These are phyloP conservation scores for Fibroporia radiculosa DNA, from an alignment of 768 basidiomycete genomes.

Conservation along the genomic window DNA sequence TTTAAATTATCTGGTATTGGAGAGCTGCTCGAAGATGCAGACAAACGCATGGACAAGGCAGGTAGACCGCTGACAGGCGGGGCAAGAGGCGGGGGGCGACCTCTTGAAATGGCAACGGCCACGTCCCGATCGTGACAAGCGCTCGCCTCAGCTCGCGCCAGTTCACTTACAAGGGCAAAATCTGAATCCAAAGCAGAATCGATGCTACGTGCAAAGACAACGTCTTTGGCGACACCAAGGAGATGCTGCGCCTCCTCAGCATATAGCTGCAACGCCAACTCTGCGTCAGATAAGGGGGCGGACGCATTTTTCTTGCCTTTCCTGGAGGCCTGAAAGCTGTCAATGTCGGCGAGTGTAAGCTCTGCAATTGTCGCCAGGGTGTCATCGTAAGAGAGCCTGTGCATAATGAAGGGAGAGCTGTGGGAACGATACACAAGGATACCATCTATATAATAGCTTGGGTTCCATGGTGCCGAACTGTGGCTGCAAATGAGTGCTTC, in stretches of 20 bases:
- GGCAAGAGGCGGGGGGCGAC: too few species aligned
- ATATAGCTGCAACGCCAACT: conserved; percentile 21
- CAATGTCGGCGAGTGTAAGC: conserved; percentile 2
- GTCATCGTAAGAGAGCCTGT: too few species aligned
- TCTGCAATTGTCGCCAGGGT: not conserved
- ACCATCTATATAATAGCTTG: too few species aligned
- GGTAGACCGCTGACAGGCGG: too few species aligned
- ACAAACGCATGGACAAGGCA: too few species aligned
- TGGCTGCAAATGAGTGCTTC: too few species aligned
- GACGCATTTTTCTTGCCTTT: conserved; percentile 13
- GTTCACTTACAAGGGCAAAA: conserved; percentile 11
- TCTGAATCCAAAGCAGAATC: conserved; percentile 16
- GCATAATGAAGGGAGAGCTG: too few species aligned
- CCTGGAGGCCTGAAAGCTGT: conserved; percentile 1
- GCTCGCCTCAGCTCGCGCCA: conserved; percentile 9
- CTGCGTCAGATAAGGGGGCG: conserved; percentile 16
- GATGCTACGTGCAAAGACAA: conserved; percentile 19
- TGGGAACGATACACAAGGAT: too few species aligned
- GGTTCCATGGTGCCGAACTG: too few species aligned
- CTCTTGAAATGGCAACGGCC: conserved; percentile 12
- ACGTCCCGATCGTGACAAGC: conserved; percentile 14
- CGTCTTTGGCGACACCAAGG: conserved; percentile 11
- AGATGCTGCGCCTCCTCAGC: conserved; percentile 19
- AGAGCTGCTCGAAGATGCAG: too few species aligned
- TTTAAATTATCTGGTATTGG: too few species aligned